Conservation (phyloP, 176 grass and related monocot genomes). For the Pontederia paniculata region DNA sequence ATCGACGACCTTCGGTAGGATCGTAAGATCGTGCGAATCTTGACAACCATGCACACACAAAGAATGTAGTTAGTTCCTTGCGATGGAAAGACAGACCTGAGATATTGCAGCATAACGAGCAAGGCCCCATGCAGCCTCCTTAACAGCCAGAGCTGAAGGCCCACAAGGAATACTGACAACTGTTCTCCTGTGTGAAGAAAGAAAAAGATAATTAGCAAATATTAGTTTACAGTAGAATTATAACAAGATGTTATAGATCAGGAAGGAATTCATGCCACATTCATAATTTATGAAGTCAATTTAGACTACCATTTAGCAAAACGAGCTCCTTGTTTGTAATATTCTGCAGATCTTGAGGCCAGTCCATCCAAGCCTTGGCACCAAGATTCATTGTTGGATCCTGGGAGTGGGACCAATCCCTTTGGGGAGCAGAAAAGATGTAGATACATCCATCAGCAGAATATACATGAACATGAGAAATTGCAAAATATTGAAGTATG, state of each 20-base stretch:
- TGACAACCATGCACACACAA: too few relatives aligned
- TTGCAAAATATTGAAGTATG: background rate
- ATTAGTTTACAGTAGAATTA: too few relatives aligned
- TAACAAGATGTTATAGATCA: too few relatives aligned
- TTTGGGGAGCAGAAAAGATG: background rate
- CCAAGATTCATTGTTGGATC: conserved; percentile 4
- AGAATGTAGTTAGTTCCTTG: background rate
- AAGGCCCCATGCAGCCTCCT: conserved; percentile 4
- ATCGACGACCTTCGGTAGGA: too few relatives aligned
- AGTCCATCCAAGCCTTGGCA: background rate
- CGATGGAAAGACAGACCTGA: background rate
- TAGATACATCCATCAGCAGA: background rate
- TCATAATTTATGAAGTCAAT: background rate
- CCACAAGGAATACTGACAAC: conserved; percentile 2
- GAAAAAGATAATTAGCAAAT: too few relatives aligned
- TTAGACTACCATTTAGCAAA: background rate
- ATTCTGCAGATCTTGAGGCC: conserved; percentile 1
- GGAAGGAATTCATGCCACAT: too few relatives aligned
- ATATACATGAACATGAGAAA: background rate
- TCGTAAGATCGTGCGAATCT: too few relatives aligned
- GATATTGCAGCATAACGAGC: conserved; percentile 1
- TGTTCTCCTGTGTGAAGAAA: background rate
- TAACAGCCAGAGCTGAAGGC: background rate
- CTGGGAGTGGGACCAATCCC: background rate
- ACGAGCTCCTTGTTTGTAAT: conserved; percentile 1